Conservation (phyloP, 306 rosid genomes). For the Castanea crenata region DNA sequence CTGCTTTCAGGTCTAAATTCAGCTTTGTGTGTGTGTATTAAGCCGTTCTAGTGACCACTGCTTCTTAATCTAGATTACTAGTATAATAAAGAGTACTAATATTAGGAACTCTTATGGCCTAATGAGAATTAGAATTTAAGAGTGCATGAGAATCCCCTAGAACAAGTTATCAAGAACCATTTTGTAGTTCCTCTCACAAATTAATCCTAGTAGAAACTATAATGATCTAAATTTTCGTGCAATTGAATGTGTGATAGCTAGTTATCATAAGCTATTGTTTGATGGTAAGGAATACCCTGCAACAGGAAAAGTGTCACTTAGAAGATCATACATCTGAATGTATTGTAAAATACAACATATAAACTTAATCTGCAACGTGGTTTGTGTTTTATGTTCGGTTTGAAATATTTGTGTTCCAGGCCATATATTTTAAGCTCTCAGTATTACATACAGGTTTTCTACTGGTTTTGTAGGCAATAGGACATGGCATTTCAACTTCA, state of each 20-base stretch:
- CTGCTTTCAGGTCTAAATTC: constrained; percentile 35
- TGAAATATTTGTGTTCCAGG: not conserved
- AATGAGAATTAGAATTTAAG: too few relatives aligned
- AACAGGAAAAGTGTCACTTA: not conserved
- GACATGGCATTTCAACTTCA: constrained; percentile 33
- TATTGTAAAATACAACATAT: not conserved
- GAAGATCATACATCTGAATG: not conserved
- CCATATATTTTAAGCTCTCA: not conserved
- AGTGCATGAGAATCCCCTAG: too few relatives aligned
- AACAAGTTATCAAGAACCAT: too few relatives aligned
- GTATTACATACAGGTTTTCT: not conserved
- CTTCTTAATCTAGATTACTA: too few relatives aligned
- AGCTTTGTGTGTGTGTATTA: not conserved
- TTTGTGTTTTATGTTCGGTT: not conserved
- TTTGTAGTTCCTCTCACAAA: too few relatives aligned
- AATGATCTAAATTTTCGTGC: not conserved
- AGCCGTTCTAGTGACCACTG: not conserved
- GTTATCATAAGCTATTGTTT: not conserved
- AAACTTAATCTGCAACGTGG: not conserved
- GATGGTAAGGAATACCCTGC: not conserved
- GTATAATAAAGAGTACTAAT: too few relatives aligned
- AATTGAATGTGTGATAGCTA: not conserved
- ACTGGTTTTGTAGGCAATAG: constrained; percentile 30
- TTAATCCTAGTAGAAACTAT: not conserved
- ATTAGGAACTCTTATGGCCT: too few relatives aligned